Evolutionary conservation across 148 eudicot genomes (phyloP).

Genomic region (Rhododendron ferrugineum): DNA sequence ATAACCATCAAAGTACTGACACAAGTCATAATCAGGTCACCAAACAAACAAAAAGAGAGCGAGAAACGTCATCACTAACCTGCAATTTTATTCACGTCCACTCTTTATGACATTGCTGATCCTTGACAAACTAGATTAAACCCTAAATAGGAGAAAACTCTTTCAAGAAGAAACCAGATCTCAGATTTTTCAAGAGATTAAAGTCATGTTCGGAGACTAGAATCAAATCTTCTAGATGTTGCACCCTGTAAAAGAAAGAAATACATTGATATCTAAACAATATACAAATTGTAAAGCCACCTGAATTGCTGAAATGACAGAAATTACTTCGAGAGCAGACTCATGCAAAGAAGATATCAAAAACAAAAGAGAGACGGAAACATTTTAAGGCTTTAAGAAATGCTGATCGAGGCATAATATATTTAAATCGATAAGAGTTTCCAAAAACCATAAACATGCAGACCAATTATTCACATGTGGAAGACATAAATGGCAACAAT

Average conservation of each 20-base stretch:
- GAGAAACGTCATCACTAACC: neutral
- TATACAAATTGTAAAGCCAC: neutral
- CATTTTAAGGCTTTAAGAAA: neutral
- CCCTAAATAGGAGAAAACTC: conserved; percentile 1
- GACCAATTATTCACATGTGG: neutral
- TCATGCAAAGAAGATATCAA: neutral
- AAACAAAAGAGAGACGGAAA: neutral
- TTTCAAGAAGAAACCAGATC: neutral
- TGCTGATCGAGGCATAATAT: neutral
- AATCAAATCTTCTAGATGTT: neutral
- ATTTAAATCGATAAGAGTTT: neutral
- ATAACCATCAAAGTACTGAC: neutral
- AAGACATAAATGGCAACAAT: neutral
- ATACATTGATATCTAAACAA: neutral
- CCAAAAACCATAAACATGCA: neutral
- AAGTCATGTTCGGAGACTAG: neutral
- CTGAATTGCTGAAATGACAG: conserved; percentile 1
- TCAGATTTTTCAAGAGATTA: neutral
- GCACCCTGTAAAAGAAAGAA: neutral
- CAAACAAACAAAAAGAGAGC: neutral
- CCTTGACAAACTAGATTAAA: neutral
- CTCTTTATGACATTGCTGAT: neutral
- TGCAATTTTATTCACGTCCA: neutral
- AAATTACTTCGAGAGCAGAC: neutral
- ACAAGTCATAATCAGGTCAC: neutral